Percentiles rank a stretch among this genome's conserved stretches.
phyloP scores from a whole-genome alignment of 768 basidiomycete genomes.

The Leccinellum albellum region DNA sequence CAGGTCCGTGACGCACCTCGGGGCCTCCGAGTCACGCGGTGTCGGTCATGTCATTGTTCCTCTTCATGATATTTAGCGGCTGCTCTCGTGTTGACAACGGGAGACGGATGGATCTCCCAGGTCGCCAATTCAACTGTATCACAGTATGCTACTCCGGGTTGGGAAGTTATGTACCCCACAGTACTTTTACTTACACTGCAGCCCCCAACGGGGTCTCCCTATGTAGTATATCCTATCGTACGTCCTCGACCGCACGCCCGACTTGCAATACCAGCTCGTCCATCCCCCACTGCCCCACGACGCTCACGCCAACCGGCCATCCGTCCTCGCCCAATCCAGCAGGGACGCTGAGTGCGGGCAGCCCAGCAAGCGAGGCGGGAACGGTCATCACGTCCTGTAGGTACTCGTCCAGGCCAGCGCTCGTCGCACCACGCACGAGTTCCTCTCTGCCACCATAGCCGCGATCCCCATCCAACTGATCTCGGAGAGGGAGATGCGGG shows the following conservation, averaged over 20 bases:
- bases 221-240: constrained; percentile 1
- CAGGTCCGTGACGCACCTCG: no score
- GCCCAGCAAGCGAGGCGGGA: constrained; percentile 84
- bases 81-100: no score
- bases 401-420: constrained; percentile 51
- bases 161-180: no score
- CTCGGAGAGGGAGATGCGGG: constrained; percentile 46
- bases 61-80: no score
- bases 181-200: background rate
- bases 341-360: constrained; percentile 81
- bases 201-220: background rate
- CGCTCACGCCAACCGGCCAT: constrained; percentile 82
- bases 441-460: constrained; percentile 1
- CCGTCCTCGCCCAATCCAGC: constrained; percentile 44
- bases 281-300: constrained; percentile 86
- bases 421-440: constrained; percentile 1
- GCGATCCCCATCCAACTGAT: background rate
- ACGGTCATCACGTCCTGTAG: constrained; percentile 91
- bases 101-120: no score
- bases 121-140: no score
- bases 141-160: no score
- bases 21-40: no score
- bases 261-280: constrained; percentile 58
- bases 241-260: constrained; percentile 43
- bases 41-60: no score